Base-by-base conservation (phyloP, 139 green algal genomes). In the Spirogloea muscicola region DNA sequence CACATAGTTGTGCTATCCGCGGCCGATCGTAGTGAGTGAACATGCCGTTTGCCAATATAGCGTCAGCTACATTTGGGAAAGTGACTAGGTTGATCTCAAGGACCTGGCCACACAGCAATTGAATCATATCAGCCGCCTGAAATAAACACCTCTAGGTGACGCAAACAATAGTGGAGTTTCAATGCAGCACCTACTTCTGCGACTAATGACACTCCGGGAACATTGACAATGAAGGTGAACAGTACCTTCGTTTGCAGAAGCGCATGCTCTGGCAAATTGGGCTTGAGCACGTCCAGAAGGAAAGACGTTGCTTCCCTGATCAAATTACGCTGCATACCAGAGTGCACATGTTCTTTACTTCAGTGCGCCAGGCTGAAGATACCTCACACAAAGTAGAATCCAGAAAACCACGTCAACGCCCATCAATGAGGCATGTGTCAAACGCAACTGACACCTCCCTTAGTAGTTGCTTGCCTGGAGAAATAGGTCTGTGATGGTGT, bases 51-150 rank as follows among this genome's bases (percentile, higher is more conserved):
- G 87, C 91, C 64, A 99, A 77, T 80, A 99, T 98, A 3, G 95
- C 95, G 72, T 99, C 95, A 4, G 94, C 95, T 0, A 98, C 90
- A 79, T 95, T 91, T 36, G 94, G 94, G 82, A 96, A 97, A 69
- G 94, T 97, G 60, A 99, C 84, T 66, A 99, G 82, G 88, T 99
- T 99, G 86, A 99, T 97, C 84, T 99, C 94, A 74, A 99, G 85
- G 81, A 98, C 87, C 67, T 76, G 67, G n/a, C n/a, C 67, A 73
- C 33, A 43, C 86, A 91, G 91, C 71, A 75, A n/a, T 29, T 13
- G n/a, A n/a, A n/a, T n/a, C n/a, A n/a, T n/a, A n/a, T n/a, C n/a
- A n/a, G n/a, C n/a, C n/a, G n/a, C n/a, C n/a, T n/a, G n/a, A n/a
- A n/a, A n/a, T n/a, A n/a, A n/a, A n/a, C n/a, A n/a, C n/a, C n/a